Conservation (phyloP, 2,329 filamentous ascomycete species). For the Aspergillus caelatus region DNA sequence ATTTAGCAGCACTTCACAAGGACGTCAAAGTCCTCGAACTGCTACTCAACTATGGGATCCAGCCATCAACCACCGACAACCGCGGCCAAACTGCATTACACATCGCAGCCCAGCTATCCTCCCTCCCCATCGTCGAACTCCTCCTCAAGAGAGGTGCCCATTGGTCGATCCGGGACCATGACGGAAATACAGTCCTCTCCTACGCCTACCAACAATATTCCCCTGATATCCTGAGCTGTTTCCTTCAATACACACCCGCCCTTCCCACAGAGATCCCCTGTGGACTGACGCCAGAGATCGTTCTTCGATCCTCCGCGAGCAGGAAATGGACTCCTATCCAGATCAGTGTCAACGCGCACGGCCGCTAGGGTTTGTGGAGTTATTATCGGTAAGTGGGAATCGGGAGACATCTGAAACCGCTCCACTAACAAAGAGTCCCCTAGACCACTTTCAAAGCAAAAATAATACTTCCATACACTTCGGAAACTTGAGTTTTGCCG, state of each 20-base stretch:
- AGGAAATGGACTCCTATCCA: conserved; percentile 2
- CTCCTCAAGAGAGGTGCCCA: conserved; percentile 1
- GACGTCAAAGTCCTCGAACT: conserved; percentile 2
- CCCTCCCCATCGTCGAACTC: background rate
- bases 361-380: background rate
- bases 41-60: conserved; percentile 6
- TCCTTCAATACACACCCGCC: conserved; percentile 1
- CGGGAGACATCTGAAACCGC: background rate
- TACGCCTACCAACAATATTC: conserved; percentile 16
- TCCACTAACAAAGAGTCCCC: background rate
- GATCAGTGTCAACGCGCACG: background rate
- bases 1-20: conserved; percentile 10
- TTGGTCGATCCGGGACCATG: conserved; percentile 8
- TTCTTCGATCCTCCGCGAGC: background rate
- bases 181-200: conserved; percentile 8
- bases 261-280: conserved; percentile 1
- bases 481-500: background rate
- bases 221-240: background rate
- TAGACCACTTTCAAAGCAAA: too few relatives aligned
- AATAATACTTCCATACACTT: background rate
- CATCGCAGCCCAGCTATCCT: conserved; percentile 13
- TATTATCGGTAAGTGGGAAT: background rate
- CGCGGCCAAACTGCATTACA: conserved; percentile 13
- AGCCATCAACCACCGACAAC: background rate
- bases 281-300: conserved; percentile 10